Conservation (phyloP, 1,284 basidiomycete genomes). For the Apiotrichum akiyoshidainum region DNA sequence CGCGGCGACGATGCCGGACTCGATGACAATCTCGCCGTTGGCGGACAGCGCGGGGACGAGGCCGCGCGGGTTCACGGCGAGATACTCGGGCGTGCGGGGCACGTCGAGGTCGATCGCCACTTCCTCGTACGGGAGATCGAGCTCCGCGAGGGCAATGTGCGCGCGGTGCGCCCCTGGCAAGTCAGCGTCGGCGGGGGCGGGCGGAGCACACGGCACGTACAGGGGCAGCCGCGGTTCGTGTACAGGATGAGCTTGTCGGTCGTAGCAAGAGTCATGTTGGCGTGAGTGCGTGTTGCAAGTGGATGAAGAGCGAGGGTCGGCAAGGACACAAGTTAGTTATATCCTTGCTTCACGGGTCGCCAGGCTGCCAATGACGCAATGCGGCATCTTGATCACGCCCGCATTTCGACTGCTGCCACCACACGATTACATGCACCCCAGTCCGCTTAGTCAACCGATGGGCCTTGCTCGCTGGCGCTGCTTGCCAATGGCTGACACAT, state of each 20-base stretch:
- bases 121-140: slow-evolving; percentile 10
- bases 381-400: too few relatives aligned
- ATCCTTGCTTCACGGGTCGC: too few relatives aligned
- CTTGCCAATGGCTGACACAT: too few relatives aligned
- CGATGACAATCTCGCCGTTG: slow-evolving; percentile 14
- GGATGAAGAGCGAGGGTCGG: too few relatives aligned
- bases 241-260: slow-evolving; percentile 11
- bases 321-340: too few relatives aligned
- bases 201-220: background rate
- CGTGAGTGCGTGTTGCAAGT: background rate
- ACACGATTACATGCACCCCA: too few relatives aligned
- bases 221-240: slow-evolving; percentile 13
- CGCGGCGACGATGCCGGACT: slow-evolving; percentile 9
- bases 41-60: slow-evolving; percentile 9
- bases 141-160: slow-evolving; percentile 13
- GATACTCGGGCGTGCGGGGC: slow-evolving; percentile 13
- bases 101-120: slow-evolving; percentile 15
- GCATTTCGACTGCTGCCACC: too few relatives aligned
- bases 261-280: background rate
- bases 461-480: too few relatives aligned
- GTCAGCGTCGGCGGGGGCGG: background rate
- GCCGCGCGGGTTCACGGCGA: slow-evolving; percentile 16
- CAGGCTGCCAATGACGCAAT: too few relatives aligned
- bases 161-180: slow-evolving; percentile 16
- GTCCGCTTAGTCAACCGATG: too few relatives aligned